Conservation (phyloP, 192 early-diverging fungal species). For the Backusella circina region DNA sequence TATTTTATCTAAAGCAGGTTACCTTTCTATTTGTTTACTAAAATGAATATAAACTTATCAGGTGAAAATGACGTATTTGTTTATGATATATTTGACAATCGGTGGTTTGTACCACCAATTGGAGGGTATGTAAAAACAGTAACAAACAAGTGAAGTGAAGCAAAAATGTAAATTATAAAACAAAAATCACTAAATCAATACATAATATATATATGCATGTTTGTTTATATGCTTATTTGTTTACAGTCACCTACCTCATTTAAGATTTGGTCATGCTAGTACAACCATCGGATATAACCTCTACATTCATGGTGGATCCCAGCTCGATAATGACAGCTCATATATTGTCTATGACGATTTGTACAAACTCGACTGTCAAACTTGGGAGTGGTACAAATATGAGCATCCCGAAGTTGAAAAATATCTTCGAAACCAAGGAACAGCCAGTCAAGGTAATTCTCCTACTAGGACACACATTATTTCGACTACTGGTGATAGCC, state of each 20-base stretch:
- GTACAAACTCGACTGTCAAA: constrained; percentile 22
- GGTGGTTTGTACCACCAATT: constrained; percentile 27
- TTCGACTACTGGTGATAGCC: constrained; percentile 18
- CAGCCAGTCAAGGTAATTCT: background rate
- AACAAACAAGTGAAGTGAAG: background rate
- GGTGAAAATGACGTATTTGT: constrained; percentile 36
- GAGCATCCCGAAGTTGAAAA: constrained; percentile 30
- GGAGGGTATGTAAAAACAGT: constrained; percentile 13
- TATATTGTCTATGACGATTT: constrained; percentile 34
- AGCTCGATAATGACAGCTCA: constrained; percentile 21
- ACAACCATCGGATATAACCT: constrained; percentile 11
- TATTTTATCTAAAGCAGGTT: background rate
- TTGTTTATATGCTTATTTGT: background rate
- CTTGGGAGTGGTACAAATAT: constrained; percentile 34
- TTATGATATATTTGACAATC: constrained; percentile 27
- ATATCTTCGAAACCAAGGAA: background rate
- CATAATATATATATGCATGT: background rate
- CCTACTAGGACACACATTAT: constrained; percentile 3
- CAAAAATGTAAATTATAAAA: background rate
- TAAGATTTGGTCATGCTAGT: constrained; percentile 32
- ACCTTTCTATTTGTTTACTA: background rate
- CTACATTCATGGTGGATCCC: constrained; percentile 31
- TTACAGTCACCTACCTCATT: constrained; percentile 21
- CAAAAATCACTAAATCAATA: background rate
- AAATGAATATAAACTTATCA: background rate